A percentile compares a stretch with the other conserved stretches of the same genome.
phyloP scores from a whole-genome alignment of 2,329 filamentous ascomycete species.

The Ascochyta clinopodiicola region DNA sequence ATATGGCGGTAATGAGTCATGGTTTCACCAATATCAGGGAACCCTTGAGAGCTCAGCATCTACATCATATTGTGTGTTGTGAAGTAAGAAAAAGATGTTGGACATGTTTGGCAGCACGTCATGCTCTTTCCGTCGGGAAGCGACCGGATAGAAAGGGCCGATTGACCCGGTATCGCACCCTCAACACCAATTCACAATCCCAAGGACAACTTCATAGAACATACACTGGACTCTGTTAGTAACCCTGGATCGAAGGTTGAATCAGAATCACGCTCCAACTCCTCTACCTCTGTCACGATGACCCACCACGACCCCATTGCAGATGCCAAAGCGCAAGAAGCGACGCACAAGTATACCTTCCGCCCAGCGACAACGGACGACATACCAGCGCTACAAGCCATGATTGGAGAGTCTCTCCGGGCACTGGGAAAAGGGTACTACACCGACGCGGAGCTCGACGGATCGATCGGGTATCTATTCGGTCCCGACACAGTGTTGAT shows the following conservation, averaged over 20 bases:
- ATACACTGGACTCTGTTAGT: no score
- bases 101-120: not conserved
- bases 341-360: constrained; percentile 39
- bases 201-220: no score
- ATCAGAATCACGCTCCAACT: no score
- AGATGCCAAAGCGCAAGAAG: constrained; percentile 43
- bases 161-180: constrained; percentile 11
- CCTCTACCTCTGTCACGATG: not conserved
- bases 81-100: no score
- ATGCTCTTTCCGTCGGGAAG: constrained; percentile 13
- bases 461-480: constrained; percentile 46
- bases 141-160: constrained; percentile 7
- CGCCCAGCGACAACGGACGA: constrained; percentile 38
- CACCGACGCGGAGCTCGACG: constrained; percentile 43
- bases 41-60: no score
- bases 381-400: constrained; percentile 38
- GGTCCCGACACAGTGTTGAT: constrained; percentile 45
- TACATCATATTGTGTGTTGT: no score
- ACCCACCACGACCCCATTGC: constrained; percentile 34
- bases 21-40: no score
- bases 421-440: constrained; percentile 37
- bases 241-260: no score
- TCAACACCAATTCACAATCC: constrained; percentile 1
- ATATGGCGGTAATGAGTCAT: no score
- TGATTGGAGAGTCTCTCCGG: constrained; percentile 40